These are phyloP conservation scores for Collybiopsis confluens DNA, from an alignment of 768 basidiomycete genomes.

Conservation along the genomic window DNA sequence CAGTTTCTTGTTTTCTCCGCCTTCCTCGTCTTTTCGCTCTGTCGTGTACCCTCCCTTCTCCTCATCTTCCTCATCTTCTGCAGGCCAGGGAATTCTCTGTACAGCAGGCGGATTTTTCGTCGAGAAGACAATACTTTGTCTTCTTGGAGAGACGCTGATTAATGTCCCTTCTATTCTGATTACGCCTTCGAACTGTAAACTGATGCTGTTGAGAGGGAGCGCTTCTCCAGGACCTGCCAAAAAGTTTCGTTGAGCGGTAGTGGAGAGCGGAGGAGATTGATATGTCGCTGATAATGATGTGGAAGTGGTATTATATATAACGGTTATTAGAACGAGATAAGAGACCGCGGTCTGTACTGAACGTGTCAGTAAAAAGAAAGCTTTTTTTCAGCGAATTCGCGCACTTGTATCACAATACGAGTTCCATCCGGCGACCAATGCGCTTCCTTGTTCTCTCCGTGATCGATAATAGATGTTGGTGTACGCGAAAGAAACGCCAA, in stretches of 20 bases:
- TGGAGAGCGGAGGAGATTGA: constrained; percentile 45
- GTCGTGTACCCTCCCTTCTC: constrained; percentile 16
- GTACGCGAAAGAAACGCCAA: constrained; percentile 75
- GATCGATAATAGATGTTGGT: constrained; percentile 69
- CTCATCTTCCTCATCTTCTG: constrained; percentile 32
- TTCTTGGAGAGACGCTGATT: constrained; percentile 74
- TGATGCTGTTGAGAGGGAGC: constrained; percentile 60
- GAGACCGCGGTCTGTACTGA: constrained; percentile 67
- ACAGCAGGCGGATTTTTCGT: constrained; percentile 71
- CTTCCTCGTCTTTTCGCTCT: constrained; percentile 13
- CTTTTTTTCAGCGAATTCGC: constrained; percentile 23
- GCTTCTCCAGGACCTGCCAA: constrained; percentile 80
- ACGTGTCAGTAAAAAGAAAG: background rate
- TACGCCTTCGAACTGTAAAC: constrained; percentile 76
- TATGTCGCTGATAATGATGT: constrained; percentile 58
- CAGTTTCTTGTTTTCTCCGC: constrained; percentile 24
- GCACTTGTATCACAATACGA: constrained; percentile 75
- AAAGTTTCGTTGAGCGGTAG: constrained; percentile 62
- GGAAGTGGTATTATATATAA: constrained; percentile 54
- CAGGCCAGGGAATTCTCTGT: constrained; percentile 84
- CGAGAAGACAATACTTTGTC: constrained; percentile 65
- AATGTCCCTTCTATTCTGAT: constrained; percentile 73
- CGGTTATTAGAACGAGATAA: constrained; percentile 69
- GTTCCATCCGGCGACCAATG: constrained; percentile 84
- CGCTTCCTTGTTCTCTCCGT: constrained; percentile 73